phyloP scores from a whole-genome alignment of 164 flowering plant genomes.

The Santalum album region DNA sequence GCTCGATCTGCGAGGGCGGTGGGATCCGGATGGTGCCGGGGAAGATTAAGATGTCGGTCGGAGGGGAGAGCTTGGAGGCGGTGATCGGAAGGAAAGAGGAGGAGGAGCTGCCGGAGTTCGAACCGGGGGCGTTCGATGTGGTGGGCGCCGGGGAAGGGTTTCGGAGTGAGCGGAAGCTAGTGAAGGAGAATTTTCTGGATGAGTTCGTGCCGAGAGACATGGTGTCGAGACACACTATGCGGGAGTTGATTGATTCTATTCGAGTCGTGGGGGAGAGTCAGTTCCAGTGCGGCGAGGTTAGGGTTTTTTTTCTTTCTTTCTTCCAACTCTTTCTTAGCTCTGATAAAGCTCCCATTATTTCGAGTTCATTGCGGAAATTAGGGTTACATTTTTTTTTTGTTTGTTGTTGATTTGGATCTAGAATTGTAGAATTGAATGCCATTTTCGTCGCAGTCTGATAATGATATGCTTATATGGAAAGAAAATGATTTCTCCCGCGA shows the following conservation, averaged over 20 bases:
- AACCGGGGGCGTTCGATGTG: conserved; percentile 62
- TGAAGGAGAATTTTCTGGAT: conserved; percentile 33
- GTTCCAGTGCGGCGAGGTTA: conserved; percentile 64
- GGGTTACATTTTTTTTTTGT: neutral
- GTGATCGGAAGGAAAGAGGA: conserved; percentile 81
- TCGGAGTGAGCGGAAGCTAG: conserved; percentile 24
- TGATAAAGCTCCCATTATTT: too few relatives aligned
- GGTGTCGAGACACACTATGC: conserved; percentile 61
- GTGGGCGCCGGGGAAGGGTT: conserved; percentile 21
- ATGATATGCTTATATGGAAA: too few relatives aligned
- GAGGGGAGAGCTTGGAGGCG: conserved; percentile 71
- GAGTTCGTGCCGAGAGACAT: conserved; percentile 44
- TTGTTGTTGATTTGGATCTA: neutral
- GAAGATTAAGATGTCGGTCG: conserved; percentile 57
- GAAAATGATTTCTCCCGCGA: too few relatives aligned
- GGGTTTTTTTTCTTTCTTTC: conserved; percentile 1
- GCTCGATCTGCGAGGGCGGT: conserved; percentile 86
- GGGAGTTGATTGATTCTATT: conserved; percentile 46
- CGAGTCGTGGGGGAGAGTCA: conserved; percentile 29
- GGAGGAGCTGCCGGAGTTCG: conserved; percentile 68
- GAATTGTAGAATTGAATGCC: neutral
- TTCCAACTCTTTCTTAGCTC: too few relatives aligned
- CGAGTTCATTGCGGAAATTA: neutral
- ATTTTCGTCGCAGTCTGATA: too few relatives aligned
- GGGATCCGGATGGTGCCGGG: conserved; percentile 53